Conservation (phyloP, 2,329 filamentous ascomycete species). For the Penicillium sp. region DNA sequence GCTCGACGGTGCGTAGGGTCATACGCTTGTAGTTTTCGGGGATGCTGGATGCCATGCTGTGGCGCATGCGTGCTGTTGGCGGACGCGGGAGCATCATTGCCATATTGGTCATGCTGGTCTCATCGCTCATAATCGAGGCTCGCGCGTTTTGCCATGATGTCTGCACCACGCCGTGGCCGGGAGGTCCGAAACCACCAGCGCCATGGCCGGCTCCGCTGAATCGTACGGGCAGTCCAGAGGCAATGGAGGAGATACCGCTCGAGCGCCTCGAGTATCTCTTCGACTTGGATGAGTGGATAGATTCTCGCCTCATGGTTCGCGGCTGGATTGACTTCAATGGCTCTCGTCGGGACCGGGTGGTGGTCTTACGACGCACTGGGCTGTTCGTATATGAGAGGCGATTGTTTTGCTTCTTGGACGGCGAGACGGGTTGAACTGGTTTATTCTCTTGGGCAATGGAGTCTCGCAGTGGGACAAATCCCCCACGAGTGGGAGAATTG, state of each 20-base stretch:
- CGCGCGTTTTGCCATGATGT: constrained; percentile 41
- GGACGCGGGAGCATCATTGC: constrained; percentile 39
- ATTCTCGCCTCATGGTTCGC: constrained; percentile 38
- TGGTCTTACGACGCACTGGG: constrained; percentile 29
- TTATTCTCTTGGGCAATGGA: constrained; percentile 22
- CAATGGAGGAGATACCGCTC: constrained; percentile 38
- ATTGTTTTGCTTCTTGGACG: constrained; percentile 26
- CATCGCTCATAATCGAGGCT: constrained; percentile 35
- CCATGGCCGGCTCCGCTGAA: constrained; percentile 45
- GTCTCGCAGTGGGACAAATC: constrained; percentile 26
- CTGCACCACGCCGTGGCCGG: constrained; percentile 34
- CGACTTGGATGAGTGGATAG: constrained; percentile 35
- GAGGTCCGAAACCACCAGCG: constrained; percentile 39
- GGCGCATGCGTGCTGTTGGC: constrained; percentile 26
- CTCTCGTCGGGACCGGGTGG: constrained; percentile 33
- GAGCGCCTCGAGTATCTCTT: constrained; percentile 39
- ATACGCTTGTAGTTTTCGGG: constrained; percentile 28
- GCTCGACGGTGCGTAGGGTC: constrained; percentile 33
- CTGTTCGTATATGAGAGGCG: constrained; percentile 32
- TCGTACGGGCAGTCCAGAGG: constrained; percentile 39
- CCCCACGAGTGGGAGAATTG: constrained; percentile 31
- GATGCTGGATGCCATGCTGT: constrained; percentile 30
- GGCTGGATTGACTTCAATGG: constrained; percentile 38
- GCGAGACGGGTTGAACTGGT: constrained; percentile 14
- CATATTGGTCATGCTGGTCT: constrained; percentile 36